Evolutionary conservation across 1,284 basidiomycete genomes (phyloP), one percentile per base, ranked within the genome.

Genomic region (Cystobasidiaceae sp.): DNA sequence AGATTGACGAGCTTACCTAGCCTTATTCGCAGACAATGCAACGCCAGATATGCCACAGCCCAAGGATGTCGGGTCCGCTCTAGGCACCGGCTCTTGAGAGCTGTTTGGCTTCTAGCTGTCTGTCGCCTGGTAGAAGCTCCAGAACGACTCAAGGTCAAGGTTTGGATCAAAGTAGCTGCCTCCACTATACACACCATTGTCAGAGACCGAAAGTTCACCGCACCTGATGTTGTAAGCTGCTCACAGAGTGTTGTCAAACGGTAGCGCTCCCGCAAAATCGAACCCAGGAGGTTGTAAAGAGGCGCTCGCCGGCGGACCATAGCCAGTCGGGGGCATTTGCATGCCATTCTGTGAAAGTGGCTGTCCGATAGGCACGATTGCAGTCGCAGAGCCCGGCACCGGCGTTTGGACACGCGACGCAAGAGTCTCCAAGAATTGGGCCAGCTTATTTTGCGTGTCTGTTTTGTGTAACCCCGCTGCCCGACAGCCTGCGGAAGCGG

Each of bases 21-120:
- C 13, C 21, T 2, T 59, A 19, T 59, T 28, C 15, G n/a, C 28
- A 59, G 57, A 59, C 17, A 59, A 59, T 49, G 57, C 57, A 8
- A 59, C 44, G 13, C 59, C 59, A 33, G 46, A 62, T 27, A 52
- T 51, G 46, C 59, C 59, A 21, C 59, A 62, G 48, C 59, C 59
- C 25, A 23, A 25, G 13, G 59, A 62, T 23, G 46, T 48, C 4
- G 59, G 59, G 27, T 34, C 44, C 15, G 50, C 48, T 39, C 48
- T 62, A 4, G 59, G 59, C 7, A 30, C 43, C 32, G 37, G 13
- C 45, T 4, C 13, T 17, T 33, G 2, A 17, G 19, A n/a, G n/a
- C n/a, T n/a, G n/a, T n/a, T n/a, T n/a, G n/a, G n/a, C n/a, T 23
- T 7, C 27, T 25, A 56, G 27, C n/a, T 44, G 25, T 56, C 54